Percentiles rank a stretch among this genome's conserved stretches.
Conservation (phyloP, 2,329 filamentous ascomycete species). For the Calonectria naviculata region DNA sequence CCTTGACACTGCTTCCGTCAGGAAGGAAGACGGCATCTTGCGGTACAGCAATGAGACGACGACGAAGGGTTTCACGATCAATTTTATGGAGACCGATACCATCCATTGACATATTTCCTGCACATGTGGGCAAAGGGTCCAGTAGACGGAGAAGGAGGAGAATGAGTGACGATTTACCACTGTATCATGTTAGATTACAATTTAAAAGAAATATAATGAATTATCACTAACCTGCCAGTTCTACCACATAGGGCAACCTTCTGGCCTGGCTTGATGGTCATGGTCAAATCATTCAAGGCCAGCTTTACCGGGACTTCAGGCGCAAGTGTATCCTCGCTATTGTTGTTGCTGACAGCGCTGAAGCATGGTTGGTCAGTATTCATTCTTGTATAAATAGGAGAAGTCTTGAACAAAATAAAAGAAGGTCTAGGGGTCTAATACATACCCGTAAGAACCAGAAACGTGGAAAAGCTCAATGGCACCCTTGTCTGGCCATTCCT, state of each 20-base stretch:
- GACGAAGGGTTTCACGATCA: conserved; percentile 53
- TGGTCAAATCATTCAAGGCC: background rate
- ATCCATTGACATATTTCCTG: conserved; percentile 49
- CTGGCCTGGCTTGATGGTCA: conserved; percentile 32
- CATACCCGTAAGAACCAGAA: conserved; percentile 25
- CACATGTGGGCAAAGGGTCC: conserved; percentile 42
- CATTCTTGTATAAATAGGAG: no score
- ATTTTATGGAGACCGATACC: conserved; percentile 48
- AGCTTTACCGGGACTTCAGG: background rate
- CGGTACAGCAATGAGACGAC: conserved; percentile 59
- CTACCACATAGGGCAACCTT: conserved; percentile 38
- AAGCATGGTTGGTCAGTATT: background rate
- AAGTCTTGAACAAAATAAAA: no score
- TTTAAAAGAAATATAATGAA: background rate
- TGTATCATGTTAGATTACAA: background rate
- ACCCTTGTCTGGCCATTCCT: conserved; percentile 19
- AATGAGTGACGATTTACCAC: conserved; percentile 56
- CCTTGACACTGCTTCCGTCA: conserved; percentile 27
- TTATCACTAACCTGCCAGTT: conserved; percentile 33
- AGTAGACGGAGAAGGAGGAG: conserved; percentile 52
- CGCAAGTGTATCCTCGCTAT: background rate
- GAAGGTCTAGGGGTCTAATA: no score
- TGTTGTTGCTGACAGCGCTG: background rate
- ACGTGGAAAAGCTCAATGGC: conserved; percentile 12
- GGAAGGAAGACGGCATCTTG: conserved; percentile 64